Evolutionary conservation across 192 early-diverging fungal species (phyloP), one percentile per base, ranked within the genome.

Genomic region (Endogone sp.): DNA sequence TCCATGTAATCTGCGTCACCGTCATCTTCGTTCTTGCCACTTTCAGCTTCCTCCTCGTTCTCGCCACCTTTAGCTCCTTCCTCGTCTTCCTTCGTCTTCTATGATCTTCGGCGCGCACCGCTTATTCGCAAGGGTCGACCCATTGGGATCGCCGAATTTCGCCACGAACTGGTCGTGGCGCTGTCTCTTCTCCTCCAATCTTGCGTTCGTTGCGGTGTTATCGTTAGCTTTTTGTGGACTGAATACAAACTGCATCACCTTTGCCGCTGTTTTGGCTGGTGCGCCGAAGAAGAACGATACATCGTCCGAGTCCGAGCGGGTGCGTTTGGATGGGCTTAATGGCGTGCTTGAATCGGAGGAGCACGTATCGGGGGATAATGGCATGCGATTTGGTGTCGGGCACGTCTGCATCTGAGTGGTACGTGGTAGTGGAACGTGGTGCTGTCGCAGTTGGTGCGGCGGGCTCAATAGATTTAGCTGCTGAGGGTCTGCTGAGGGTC

Each of bases 111-210:
- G 37, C 37, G 37, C 37, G 37, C 37, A 16, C 37, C 37, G 37
- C 37, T 16, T n/a, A n/a, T n/a, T n/a, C n/a, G n/a, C n/a, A n/a
- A n/a, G 37, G 37, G 37, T 49, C 37, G 37, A 11, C 6, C 6
- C 37, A 6, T 16, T 16, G 9, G 37, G 37, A 16, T 69, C 57
- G 21, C 67, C 59, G 44, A 69, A 69, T 49, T 61, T 69, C 29
- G 67, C 67, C 16, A 69, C 67, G 61, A 69, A 69, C 20, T 37
- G 67, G 59, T 68, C 67, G 31, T 68, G 67, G 22, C 67, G 67
- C 56, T 30, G 44, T 29, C 24, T 59, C 27, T 30, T 13, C 23
- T 68, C 65, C 3, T 28, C 26, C 29, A 31, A n/a, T 1, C 21
- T 64, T n/a, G 63, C 63, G 60, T 60, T 21, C 60, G n/a, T n/a